Base-by-base conservation (phyloP, 2,329 filamentous ascomycete species). In the Tolypocladium ophioglossoides region DNA sequence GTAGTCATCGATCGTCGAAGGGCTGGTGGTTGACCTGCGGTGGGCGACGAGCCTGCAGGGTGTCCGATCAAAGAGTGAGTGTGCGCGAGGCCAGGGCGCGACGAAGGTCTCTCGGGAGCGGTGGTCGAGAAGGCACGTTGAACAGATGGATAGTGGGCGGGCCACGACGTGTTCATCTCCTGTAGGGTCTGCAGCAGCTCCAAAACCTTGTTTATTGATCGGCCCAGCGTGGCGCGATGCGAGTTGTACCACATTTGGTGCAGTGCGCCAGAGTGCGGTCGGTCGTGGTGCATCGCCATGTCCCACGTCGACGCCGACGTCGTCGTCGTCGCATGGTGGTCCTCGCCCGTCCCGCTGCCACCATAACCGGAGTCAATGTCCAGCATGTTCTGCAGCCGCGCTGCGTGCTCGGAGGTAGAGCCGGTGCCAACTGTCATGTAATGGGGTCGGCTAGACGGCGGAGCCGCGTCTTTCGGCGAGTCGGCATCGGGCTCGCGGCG, bases 231-330 rank as follows among this genome's bases (percentile, higher is more conserved):
- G 7, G 85, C 88, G 56, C 91, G 85, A 68, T 97, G 96, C 64
- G 90, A 84, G 70, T 97, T 97, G 73, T 96, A 96, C 78, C 89
- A 89, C 60, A 97, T 80, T 73, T 97, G 94, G 66, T 95, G 87
- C 50, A 96, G 84, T 70, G 95, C 89, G 65, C 86, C 88, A 39
- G 89, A 86, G 60, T 92, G 83, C 47, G 72, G 70, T 12, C 64
- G 66, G 59, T 72, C 69, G 34, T 71, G 67, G 51, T 72, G 71
- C 54, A 74, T 67, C 50, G 74, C 70, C 58, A 71, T 69, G 62
- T 79, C 75, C 64, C 75, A 72, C 48, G 74, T 72, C 37, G 54
- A 34, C 18, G 52, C 37, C 24, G 56, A 35, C 52, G 34, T 51
- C 51, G 51, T 37, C 51, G 51, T 37, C 40, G 48, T 18, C 20